Base-by-base conservation (phyloP, 139 green algal genomes). In the Protoeuglena noctilucae region DNA sequence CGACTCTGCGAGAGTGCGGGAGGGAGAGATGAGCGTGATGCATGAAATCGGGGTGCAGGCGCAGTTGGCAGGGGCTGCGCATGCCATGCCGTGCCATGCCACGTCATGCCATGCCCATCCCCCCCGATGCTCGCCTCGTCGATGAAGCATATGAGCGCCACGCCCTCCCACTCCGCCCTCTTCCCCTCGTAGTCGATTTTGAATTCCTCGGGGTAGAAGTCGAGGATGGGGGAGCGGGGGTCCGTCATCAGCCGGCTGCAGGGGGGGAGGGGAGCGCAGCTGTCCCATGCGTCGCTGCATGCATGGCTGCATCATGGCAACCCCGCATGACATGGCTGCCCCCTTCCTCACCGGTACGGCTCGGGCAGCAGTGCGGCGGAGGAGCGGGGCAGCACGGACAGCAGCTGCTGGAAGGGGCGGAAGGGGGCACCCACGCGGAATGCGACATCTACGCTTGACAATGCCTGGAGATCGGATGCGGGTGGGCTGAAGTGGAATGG, bases 401-500 rank as follows among this genome's bases (percentile, higher is more conserved):
- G 63, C 51, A 95, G 74, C 81, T 96, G 87, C 71, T 93, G 66
- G 58, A 84, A 94, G 4, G 88, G 84, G 19, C 63, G 60, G 66
- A 96, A 91, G 48, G 88, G 82, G 28, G 67, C 60, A 43, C 86
- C 86, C 18, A 73, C 68, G 18, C 51, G 62, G 56, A 94, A 96
- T 4, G 41, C 24, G 4, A 65, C 57, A 16, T 25, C 2, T 25
- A 68, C 57, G 26, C 22, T 25, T 7, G 54, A 5, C n/a, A 75
- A 40, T 0, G 41, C 39, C 3, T 34, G 63, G n/a, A 79, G 54
- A 47, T 86, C 84, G 0, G 75, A 85, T 17, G 78, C 76, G 72
- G 89, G 87, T 48, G 88, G 86, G 1, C 87, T 80, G 63, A 89
- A 95, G 65, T 95, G 82, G 66, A 82, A 83, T 6, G 87, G 87